Base-by-base conservation (phyloP, 441 rosid species). In the Brassica balearica region DNA sequence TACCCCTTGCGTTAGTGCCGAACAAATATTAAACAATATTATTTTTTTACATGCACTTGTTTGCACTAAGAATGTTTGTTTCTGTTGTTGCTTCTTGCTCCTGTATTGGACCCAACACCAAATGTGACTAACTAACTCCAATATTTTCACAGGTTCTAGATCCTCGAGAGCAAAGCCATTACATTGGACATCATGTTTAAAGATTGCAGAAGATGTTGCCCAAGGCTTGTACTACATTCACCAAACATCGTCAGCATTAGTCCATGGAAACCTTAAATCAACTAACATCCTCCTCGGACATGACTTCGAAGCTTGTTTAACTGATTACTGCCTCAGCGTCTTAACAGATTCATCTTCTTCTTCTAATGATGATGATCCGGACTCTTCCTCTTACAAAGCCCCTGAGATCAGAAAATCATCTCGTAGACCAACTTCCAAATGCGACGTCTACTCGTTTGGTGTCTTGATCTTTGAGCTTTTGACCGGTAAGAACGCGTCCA, bases 121-220 rank as follows among this genome's bases (percentile, higher is more conserved):
- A 65, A 60, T 23, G 51, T 25, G 51, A 65, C 76, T 71, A 43
- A 64, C 29, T 71, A 6, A 62, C 55, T 10, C 56, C 6, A 74
- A 17, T 19, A 14, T 43, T 68, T 66, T 6, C 4, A 55, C 88
- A 95, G 98, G 98, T 55, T 92, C 98, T 58, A 90, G 85, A 89
- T 91, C 98, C 2, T 78, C 88, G 5, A 85, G 88, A 78, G 91
- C 97, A n/a, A 94, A 90, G 84, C 97, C 98, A 36, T 88, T 94
- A n/a, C 98, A 94, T 77, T 94, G 98, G 98, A 94, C 98, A 8
- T 94, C 98, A 15, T 92, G 97, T 85, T 78, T 94, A 66, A 94
- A 94, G 79, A 94, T 94, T 68, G 97, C 98, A 1, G 98, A 94
- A 84, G 98, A 94, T 79, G 90, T 91, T 19, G 97, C 95, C 19